These are phyloP conservation scores for Danielia reshetovae DNA, from an alignment of 805 yeast species.

Conservation along the genomic window DNA sequence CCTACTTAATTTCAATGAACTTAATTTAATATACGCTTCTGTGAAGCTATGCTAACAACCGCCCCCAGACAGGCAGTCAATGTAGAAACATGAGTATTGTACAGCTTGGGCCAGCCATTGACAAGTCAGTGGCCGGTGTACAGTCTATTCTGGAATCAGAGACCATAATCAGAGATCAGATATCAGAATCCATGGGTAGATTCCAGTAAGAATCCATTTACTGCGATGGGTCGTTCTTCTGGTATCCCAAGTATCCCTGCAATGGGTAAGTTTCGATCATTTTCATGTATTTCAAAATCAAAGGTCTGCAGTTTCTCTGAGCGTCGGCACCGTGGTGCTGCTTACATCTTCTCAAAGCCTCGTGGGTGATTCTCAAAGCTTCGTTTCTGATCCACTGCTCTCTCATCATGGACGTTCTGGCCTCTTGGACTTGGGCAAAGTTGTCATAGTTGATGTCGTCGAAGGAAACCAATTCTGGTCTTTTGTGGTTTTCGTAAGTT, in stretches of 20 bases:
- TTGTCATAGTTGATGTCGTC: slow-evolving; percentile 78
- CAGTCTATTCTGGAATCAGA: too few relatives aligned
- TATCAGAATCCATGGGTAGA: too few relatives aligned
- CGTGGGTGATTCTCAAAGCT: slow-evolving; percentile 64
- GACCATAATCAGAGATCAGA: too few relatives aligned
- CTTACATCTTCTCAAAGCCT: slow-evolving; percentile 76
- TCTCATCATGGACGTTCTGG: slow-evolving; percentile 74
- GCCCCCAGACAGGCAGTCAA: too few relatives aligned
- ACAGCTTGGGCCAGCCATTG: too few relatives aligned
- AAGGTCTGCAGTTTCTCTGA: slow-evolving; percentile 72
- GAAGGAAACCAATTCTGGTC: slow-evolving; percentile 74
- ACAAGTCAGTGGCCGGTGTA: too few relatives aligned
- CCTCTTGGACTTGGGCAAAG: slow-evolving; percentile 56
- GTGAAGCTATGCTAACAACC: too few relatives aligned
- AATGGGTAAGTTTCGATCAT: slow-evolving; percentile 67
- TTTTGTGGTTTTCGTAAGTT: slow-evolving; percentile 38
- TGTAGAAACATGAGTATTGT: too few relatives aligned
- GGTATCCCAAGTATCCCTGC: slow-evolving; percentile 78
- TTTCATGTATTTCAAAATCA: slow-evolving; percentile 73
- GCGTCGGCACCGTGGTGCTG: slow-evolving; percentile 48
- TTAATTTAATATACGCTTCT: too few relatives aligned
- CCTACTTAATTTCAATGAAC: too few relatives aligned
- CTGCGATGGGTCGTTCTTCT: slow-evolving; percentile 82
- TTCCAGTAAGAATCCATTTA: too few relatives aligned
- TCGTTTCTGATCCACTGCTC: slow-evolving; percentile 75